A percentile compares a stretch with the other conserved stretches of the same genome.
Evolutionary conservation across 2,329 filamentous ascomycete species (phyloP).

Genomic region (Xylariaceae sp.): DNA sequence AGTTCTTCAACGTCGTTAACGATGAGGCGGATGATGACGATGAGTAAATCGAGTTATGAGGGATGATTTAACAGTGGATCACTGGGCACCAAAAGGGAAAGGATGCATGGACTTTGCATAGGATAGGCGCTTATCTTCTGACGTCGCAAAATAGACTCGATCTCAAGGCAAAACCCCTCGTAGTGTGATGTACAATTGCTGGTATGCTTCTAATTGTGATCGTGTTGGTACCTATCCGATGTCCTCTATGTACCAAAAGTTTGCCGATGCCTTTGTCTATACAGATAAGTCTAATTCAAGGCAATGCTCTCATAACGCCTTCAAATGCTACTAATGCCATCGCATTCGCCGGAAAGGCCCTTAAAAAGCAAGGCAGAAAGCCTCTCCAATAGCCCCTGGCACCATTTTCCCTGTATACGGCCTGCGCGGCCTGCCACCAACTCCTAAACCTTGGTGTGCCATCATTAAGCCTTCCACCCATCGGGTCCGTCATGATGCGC

Average conservation of each 20-base stretch:
- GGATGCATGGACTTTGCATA: conserved; percentile 31
- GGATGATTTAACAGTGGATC: conserved; percentile 12
- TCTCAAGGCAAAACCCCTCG: conserved; percentile 26
- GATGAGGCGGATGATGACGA: conserved; percentile 98
- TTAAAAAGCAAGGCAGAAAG: conserved; percentile 89
- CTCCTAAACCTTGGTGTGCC: conserved; percentile 70
- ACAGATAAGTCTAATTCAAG: conserved; percentile 39
- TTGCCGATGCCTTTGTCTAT: conserved; percentile 8
- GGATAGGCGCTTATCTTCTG: conserved; percentile 26
- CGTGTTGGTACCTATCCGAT: not conserved
- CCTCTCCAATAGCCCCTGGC: conserved; percentile 88
- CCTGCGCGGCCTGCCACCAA: conserved; percentile 81
- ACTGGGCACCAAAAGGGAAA: conserved; percentile 15
- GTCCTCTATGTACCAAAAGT: conserved; percentile 2
- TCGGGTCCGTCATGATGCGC: conserved; percentile 92
- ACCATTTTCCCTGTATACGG: conserved; percentile 79
- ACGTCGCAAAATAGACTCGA: conserved; percentile 33
- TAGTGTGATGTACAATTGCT: conserved; percentile 18
- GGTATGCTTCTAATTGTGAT: not conserved
- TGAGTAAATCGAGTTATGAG: conserved; percentile 70
- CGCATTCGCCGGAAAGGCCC: conserved; percentile 95
- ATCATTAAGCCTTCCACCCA: conserved; percentile 73
- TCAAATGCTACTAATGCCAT: conserved; percentile 94
- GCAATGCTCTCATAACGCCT: conserved; percentile 77
- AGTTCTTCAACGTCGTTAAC: conserved; percentile 99